Conservation (phyloP, 192 early-diverging fungal genomes). For the Coemansia sp. region DNA sequence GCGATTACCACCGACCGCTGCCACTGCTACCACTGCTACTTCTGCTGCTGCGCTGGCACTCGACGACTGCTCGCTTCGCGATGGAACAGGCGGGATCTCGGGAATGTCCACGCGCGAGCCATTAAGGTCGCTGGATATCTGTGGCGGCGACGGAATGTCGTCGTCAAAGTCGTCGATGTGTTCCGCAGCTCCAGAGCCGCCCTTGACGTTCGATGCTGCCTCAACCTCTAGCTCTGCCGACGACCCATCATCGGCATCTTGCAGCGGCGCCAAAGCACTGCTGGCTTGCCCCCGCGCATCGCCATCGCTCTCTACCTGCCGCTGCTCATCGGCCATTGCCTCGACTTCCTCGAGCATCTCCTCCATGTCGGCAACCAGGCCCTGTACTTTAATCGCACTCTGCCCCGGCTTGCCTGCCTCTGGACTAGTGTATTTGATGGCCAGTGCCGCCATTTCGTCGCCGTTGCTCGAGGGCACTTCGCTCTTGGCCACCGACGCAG, state of each 20-base stretch:
- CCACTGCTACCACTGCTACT: background rate
- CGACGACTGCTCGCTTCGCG: background rate
- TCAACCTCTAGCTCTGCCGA: background rate
- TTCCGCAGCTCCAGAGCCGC: background rate
- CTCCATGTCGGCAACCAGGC: slow-evolving; percentile 47
- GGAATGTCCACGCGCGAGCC: slow-evolving; percentile 21
- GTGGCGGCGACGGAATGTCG: slow-evolving; percentile 44
- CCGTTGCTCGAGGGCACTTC: slow-evolving; percentile 15
- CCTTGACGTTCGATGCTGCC: no score
- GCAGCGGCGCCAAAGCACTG: background rate
- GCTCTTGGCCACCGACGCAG: slow-evolving; percentile 6
- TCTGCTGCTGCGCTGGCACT: background rate
- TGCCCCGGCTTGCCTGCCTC: background rate
- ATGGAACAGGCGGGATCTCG: background rate
- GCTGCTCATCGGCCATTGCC: slow-evolving; percentile 18
- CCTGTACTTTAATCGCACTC: slow-evolving; percentile 9
- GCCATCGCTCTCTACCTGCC: background rate
- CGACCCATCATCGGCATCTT: no score
- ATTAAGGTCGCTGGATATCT: slow-evolving; percentile 24
- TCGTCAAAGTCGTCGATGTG: slow-evolving; percentile 29
- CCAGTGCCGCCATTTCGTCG: slow-evolving; percentile 32
- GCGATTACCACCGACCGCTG: slow-evolving; percentile 2
- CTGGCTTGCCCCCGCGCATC: background rate
- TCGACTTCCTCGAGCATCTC: slow-evolving; percentile 48
- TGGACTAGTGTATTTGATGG: slow-evolving; percentile 42